Evolutionary conservation across 306 rosid species (phyloP).

Genomic region (Malus sylvestris): DNA sequence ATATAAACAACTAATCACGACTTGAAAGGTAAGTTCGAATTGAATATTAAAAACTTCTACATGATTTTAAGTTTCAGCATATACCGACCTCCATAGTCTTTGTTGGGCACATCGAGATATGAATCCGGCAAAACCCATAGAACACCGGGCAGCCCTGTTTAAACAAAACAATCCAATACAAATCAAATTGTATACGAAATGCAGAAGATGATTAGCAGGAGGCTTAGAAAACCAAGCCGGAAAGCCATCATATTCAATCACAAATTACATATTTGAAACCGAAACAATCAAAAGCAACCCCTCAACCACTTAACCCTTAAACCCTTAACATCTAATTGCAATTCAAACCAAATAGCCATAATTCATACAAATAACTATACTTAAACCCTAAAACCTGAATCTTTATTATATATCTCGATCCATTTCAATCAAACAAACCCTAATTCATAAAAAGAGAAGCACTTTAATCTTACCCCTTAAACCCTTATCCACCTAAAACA

Average conservation of each 20-base stretch:
- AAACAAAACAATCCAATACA: constrained; percentile 4
- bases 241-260: background rate
- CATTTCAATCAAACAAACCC: constrained; percentile 12
- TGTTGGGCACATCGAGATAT: constrained; percentile 79
- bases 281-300: background rate
- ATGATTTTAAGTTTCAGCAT: background rate
- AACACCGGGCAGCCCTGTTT: constrained; percentile 62
- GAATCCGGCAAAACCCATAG: constrained; percentile 98
- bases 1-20: background rate
- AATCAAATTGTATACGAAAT: background rate
- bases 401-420: background rate
- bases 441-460: background rate
- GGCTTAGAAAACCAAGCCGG: background rate
- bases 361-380: background rate
- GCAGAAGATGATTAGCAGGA: background rate
- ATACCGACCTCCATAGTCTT: constrained; percentile 83
- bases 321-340: background rate
- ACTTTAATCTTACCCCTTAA: background rate
- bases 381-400: background rate
- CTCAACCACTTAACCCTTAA: background rate
- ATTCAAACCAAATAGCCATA: background rate
- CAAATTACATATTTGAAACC: background rate
- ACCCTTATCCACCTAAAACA: background rate
- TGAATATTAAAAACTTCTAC: background rate
- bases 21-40: background rate